Evolutionary conservation across 2,329 filamentous ascomycete species (phyloP).

Genomic region (Sclerotinia spermophila): DNA sequence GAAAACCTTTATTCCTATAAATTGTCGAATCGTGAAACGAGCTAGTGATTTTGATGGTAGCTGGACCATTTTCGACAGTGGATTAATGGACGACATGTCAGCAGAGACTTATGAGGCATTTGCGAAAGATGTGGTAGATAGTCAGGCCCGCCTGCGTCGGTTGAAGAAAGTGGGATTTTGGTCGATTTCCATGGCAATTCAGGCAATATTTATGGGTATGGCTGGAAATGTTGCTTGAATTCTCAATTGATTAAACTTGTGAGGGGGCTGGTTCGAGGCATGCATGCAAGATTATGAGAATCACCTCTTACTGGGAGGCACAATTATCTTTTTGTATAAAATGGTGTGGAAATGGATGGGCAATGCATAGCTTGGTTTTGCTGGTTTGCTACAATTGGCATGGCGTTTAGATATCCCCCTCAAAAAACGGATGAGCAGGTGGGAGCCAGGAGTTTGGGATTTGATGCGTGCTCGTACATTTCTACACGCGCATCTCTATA

Average conservation of each 20-base stretch:
- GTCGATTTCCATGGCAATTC: slow-evolving; percentile 87
- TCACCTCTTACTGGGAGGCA: not conserved
- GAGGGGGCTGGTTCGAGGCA: not conserved
- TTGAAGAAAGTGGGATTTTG: slow-evolving; percentile 96
- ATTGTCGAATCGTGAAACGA: slow-evolving; percentile 89
- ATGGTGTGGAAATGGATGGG: not conserved
- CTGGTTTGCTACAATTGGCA: not conserved
- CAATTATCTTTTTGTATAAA: slow-evolving; percentile 2
- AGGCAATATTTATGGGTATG: slow-evolving; percentile 92
- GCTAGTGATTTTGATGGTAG: slow-evolving; percentile 87
- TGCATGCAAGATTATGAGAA: not conserved
- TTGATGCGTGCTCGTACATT: not conserved
- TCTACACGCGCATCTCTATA: not conserved
- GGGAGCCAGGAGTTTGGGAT: slow-evolving; percentile 5
- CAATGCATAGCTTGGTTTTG: not conserved
- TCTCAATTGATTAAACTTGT: not conserved
- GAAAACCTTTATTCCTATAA: slow-evolving; percentile 91
- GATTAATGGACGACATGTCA: slow-evolving; percentile 87
- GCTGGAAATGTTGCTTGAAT: slow-evolving; percentile 68
- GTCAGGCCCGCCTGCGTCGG: slow-evolving; percentile 77
- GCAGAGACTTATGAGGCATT: slow-evolving; percentile 95
- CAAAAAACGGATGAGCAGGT: slow-evolving; percentile 1
- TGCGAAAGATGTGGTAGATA: slow-evolving; percentile 83
- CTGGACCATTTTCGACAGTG: slow-evolving; percentile 92
- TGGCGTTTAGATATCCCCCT: slow-evolving; percentile 16